phyloP scores from a whole-genome alignment of 257 asterid species.

The Solanum verrucosum region DNA sequence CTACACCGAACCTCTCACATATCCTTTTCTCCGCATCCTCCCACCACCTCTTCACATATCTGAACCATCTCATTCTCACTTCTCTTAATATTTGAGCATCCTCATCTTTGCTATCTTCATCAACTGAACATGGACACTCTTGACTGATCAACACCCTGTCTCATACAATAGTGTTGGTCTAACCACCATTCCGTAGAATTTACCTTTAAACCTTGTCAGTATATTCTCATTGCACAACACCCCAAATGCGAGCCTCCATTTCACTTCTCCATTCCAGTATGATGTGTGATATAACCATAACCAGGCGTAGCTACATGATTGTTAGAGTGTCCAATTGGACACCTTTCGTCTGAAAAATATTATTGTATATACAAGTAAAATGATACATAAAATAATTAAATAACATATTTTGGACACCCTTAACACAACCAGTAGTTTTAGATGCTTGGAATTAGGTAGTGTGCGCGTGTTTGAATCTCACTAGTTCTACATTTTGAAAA shows the following conservation, averaged over 20 bases:
- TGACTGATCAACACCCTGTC: not conserved
- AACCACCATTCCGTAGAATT: not conserved
- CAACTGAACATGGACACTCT: not conserved
- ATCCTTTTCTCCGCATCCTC: not conserved
- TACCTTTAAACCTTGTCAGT: not conserved
- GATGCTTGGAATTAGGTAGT: too few relatives aligned
- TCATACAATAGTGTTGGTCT: not conserved
- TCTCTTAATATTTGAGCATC: not conserved
- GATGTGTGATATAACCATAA: not conserved
- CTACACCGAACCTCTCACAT: not conserved
- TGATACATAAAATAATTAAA: too few relatives aligned
- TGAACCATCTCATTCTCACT: not conserved
- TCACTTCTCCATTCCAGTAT: not conserved
- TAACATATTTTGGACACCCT: too few relatives aligned
- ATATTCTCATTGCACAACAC: not conserved
- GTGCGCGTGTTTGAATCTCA: too few relatives aligned
- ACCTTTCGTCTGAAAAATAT: too few relatives aligned
- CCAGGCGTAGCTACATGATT: too few relatives aligned
- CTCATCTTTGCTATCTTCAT: not conserved
- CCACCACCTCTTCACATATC: not conserved
- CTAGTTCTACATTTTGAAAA: too few relatives aligned
- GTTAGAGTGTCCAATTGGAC: too few relatives aligned
- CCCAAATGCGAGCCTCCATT: not conserved
- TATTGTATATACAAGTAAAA: too few relatives aligned
- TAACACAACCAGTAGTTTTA: too few relatives aligned